Conservation (phyloP, 2,329 filamentous ascomycete genomes). For the Alternaria alternata region DNA sequence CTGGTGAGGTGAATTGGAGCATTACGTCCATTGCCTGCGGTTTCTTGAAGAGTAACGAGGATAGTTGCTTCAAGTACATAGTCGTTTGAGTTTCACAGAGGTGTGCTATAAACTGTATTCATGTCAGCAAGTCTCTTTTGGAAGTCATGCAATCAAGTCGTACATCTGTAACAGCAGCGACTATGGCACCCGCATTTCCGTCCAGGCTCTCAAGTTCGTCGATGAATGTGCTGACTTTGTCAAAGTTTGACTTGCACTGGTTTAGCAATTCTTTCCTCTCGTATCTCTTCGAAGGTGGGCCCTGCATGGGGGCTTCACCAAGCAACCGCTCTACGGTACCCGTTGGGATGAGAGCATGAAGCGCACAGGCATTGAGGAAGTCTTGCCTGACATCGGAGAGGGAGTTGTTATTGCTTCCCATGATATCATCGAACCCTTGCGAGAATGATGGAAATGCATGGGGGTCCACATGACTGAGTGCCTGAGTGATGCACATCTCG, state of each 20-base stretch:
- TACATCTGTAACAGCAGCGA: constrained; percentile 67
- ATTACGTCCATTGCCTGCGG: constrained; percentile 77
- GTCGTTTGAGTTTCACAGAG: constrained; percentile 78
- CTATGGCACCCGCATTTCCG: constrained; percentile 87
- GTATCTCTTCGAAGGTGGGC: constrained; percentile 76
- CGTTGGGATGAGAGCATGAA: constrained; percentile 84
- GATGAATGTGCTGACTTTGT: constrained; percentile 77
- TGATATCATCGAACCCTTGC: constrained; percentile 67
- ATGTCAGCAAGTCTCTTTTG: constrained; percentile 12
- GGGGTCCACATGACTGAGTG: constrained; percentile 69
- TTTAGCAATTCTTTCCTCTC: constrained; percentile 79
- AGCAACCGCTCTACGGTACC: constrained; percentile 80
- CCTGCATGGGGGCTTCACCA: constrained; percentile 84
- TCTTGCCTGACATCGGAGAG: constrained; percentile 76
- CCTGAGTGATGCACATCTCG: constrained; percentile 71
- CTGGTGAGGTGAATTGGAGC: constrained; percentile 75
- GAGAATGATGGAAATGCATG: constrained; percentile 71
- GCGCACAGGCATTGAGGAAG: constrained; percentile 88
- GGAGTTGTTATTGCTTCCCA: constrained; percentile 63
- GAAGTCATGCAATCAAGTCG: not conserved
- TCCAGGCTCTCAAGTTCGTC: constrained; percentile 88
- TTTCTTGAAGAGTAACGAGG: constrained; percentile 75
- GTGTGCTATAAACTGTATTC: constrained; percentile 67
- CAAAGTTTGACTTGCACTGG: constrained; percentile 78
- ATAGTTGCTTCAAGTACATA: constrained; percentile 79